Base-by-base conservation (phyloP, 805 yeast genomes). In the Pichia thaimueangensis region DNA sequence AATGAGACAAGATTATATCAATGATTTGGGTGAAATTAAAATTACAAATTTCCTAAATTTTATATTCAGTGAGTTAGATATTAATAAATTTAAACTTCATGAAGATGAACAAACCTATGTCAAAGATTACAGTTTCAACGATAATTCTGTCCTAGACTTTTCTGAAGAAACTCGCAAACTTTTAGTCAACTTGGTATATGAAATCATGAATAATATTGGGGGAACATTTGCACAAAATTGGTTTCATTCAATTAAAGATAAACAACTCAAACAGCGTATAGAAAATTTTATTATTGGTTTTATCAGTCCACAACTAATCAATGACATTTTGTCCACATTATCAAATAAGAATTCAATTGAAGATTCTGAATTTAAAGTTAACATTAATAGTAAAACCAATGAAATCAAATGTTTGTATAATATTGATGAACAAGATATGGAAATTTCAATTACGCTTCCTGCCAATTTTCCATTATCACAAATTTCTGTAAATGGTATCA, bases 401-500 rank as follows among this genome's bases (percentile, higher is more conserved):
- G 96, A 87, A 57, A 76, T 89, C 45, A 80, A 73, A 48, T 81
- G 87, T 1, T 65, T 72, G 1, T 88, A 85, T 58, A 67, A 78
- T 35, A 85, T 89, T 43, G 97, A 89, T 60, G 97, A 89, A 43
- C 95, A 88, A 55, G 76, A 75, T 21, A 71, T 89, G 73, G 95
- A 86, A 53, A 74, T 94, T 67, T 73, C 79, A 0, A 78, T 91
- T 47, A 71, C 71, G 34, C 64, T 91, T 7, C 97, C 97, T 0
- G 55, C 67, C 0, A 73, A 77, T 30, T 93, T 79, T 53, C 99
- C 99, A 9, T 71, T 91, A 32, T 74, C 78, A 2, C 81, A 76
- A 49, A 81, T 93, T 9, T 67, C 69, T 8, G 88, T 93, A 1
- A 77, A 76, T 35, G 97, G 96, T 4, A 76, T 87, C 0, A 70